Base-by-base conservation (phyloP, 495 filamentous ascomycete genomes). In the Hypomontagnella submonticulosa region DNA sequence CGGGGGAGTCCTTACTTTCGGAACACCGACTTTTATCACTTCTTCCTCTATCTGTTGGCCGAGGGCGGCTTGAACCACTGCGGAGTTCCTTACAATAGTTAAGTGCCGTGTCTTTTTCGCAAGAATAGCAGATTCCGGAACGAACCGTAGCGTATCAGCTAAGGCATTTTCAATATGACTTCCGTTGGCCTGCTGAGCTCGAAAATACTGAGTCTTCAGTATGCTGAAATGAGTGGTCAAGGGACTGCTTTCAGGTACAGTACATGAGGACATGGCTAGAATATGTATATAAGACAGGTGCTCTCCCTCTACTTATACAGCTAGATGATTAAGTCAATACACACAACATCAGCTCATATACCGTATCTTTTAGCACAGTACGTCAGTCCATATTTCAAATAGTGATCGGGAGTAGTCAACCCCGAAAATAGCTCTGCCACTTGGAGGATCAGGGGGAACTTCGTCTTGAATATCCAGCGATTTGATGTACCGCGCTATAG, bases 331-430 rank as follows among this genome's bases (percentile, higher is more conserved):
- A n/a, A n/a, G n/a, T n/a, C n/a, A n/a, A n/a, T n/a, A n/a, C n/a
- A n/a, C n/a, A n/a, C n/a, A n/a, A n/a, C n/a, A n/a, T n/a, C n/a
- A n/a, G n/a, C n/a, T n/a, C n/a, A n/a, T n/a, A n/a, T n/a, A n/a
- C n/a, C n/a, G n/a, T n/a, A n/a, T n/a, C n/a, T n/a, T n/a, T n/a
- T n/a, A n/a, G n/a, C n/a, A n/a, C n/a, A n/a, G n/a, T 1, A 55
- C 51, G 12, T 55, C 51, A 18, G n/a, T 20, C 51, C 18, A 55
- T 23, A 55, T 7, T 33, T 55, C 51, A n/a, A 13, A 42, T 3
- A 55, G 1, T 18, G 51, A 42, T 9, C 13, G 36, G 4, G 51
- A 55, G 13, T 55, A 55, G 23, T 55, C 51, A 15, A 55, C 38
- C 15, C 42, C 30, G 32, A 55, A 33, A n/a, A 0, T 43, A 12